phyloP scores from a whole-genome alignment of 495 filamentous ascomycete species.

The Ascobolus immersus region DNA sequence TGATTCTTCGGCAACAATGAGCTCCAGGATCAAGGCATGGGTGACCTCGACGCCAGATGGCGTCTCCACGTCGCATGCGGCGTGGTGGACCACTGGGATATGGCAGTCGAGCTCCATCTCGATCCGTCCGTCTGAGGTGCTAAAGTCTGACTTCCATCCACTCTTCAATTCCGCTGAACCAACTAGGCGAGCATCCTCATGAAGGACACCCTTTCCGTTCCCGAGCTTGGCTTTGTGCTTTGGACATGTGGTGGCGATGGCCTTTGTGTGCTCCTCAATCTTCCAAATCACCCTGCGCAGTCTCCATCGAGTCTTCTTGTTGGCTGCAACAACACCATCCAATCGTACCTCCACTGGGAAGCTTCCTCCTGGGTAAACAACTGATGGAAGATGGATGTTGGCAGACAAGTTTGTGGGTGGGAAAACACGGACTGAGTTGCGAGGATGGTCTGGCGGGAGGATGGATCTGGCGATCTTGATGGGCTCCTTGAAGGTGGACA shows the following conservation, averaged over 20 bases:
- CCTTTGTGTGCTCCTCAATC: slow-evolving; percentile 62
- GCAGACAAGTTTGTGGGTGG: slow-evolving; percentile 83
- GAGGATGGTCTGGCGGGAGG: slow-evolving; percentile 30
- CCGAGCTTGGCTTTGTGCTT: slow-evolving; percentile 51
- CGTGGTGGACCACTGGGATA: slow-evolving; percentile 29
- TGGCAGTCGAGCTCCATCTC: slow-evolving; percentile 58
- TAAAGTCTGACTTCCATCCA: slow-evolving; percentile 96
- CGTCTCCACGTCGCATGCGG: slow-evolving; percentile 56
- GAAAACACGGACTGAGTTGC: slow-evolving; percentile 73
- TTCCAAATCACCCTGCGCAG: slow-evolving; percentile 78
- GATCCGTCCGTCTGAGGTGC: slow-evolving; percentile 39
- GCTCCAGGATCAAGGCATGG: slow-evolving; percentile 70
- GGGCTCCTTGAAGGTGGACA: slow-evolving; percentile 16
- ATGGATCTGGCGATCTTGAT: slow-evolving; percentile 51
- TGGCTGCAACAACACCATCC: slow-evolving; percentile 40
- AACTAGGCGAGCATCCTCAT: slow-evolving; percentile 52
- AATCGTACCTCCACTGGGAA: slow-evolving; percentile 56
- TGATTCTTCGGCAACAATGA: slow-evolving; percentile 74
- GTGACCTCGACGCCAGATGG: slow-evolving; percentile 52
- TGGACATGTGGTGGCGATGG: slow-evolving; percentile 55
- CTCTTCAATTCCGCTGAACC: slow-evolving; percentile 47
- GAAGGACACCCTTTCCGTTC: slow-evolving; percentile 43
- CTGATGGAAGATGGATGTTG: slow-evolving; percentile 47
- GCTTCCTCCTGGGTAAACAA: slow-evolving; percentile 68
- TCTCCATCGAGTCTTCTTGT: slow-evolving; percentile 52